Evolutionary conservation across 75 land plant genomes (phyloP).

Genomic region (Picea sitchensis): DNA sequence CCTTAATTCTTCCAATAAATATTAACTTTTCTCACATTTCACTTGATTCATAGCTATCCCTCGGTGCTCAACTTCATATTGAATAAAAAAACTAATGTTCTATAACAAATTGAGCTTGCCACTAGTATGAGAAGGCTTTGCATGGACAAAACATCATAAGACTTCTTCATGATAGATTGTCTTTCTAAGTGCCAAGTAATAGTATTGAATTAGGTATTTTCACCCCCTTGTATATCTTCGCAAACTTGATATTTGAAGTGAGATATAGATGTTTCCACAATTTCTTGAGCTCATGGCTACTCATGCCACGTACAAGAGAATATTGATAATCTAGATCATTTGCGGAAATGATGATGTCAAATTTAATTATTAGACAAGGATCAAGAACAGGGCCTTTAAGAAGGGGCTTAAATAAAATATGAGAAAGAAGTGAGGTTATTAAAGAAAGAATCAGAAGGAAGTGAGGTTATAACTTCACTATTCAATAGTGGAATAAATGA

Average conservation of each 20-base stretch:
- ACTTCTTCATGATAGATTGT: not conserved
- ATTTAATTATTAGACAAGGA: conserved; percentile 3
- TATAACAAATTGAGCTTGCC: no score
- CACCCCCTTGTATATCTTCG: conserved; percentile 4
- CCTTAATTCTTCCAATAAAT: no score
- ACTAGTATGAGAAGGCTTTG: conserved; percentile 11
- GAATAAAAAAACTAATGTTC: no score
- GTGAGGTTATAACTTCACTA: no score
- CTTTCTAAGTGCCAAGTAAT: conserved; percentile 21
- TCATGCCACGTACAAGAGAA: not conserved
- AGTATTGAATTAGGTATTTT: conserved; percentile 1
- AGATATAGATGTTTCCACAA: conserved; percentile 9
- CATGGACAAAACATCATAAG: conserved; percentile 13
- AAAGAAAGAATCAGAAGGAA: not conserved
- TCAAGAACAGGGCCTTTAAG: not conserved
- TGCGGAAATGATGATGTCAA: conserved; percentile 11
- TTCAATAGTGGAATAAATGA: not conserved
- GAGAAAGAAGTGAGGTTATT: no score
- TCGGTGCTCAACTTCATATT: no score
- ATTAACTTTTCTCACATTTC: no score
- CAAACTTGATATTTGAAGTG: conserved; percentile 15
- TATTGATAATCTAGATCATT: not conserved
- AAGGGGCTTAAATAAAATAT: not conserved
- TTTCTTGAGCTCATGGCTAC: not conserved
- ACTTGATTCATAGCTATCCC: no score